Evolutionary conservation across 73 alveolate genomes (phyloP).

Genomic region (Stentor roeselii): DNA sequence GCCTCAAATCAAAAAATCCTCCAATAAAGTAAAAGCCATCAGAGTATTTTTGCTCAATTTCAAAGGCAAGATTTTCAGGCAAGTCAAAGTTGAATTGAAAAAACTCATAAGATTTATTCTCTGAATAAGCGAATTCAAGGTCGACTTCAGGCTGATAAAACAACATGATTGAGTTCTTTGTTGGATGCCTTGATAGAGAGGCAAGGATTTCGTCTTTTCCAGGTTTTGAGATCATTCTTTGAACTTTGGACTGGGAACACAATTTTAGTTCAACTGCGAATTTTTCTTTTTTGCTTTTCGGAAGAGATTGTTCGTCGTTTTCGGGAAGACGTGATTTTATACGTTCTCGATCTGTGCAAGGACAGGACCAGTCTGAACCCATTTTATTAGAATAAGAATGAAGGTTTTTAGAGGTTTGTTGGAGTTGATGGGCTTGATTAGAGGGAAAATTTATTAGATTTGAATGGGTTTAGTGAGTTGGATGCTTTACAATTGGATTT

Average conservation of each 20-base stretch:
- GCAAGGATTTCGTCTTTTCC: background rate
- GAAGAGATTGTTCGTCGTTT: background rate
- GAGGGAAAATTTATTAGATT: background rate
- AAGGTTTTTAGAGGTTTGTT: background rate
- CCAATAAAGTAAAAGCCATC: background rate
- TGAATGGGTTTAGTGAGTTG: background rate
- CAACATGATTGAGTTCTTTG: background rate
- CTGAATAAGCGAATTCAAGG: background rate
- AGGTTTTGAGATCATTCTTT: background rate
- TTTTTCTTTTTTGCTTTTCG: too few species aligned
- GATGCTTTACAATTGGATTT: background rate
- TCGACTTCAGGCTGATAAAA: background rate
- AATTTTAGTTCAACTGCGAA: background rate
- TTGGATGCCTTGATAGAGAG: background rate
- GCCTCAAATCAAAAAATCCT: background rate
- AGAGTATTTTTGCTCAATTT: background rate
- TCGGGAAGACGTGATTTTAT: background rate
- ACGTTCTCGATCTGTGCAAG: background rate
- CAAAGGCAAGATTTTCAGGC: background rate
- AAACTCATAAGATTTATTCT: background rate
- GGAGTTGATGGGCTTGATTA: background rate
- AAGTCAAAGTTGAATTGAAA: background rate
- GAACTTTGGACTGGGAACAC: background rate
- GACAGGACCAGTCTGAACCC: background rate
- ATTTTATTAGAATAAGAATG: background rate